A percentile compares a stretch with the other conserved stretches of the same genome.
phyloP scores from a whole-genome alignment of 2,329 filamentous ascomycete species.

The Tolypocladium endophyticum region DNA sequence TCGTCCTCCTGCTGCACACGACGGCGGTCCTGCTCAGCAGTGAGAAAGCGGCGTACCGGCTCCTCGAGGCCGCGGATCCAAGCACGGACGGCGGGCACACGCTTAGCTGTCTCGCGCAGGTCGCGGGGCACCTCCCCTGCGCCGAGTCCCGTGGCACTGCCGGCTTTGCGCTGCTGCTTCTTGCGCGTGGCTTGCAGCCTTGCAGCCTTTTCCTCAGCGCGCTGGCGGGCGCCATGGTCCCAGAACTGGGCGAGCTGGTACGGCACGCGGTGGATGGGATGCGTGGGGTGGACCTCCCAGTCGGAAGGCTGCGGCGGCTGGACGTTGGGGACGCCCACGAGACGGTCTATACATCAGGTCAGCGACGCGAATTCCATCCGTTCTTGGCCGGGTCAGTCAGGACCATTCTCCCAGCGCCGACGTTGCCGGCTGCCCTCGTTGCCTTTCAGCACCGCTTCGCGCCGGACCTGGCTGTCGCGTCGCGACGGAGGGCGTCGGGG shows the following conservation, averaged over 20 bases:
- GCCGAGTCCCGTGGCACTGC: conserved; percentile 31
- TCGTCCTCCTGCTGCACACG: conserved; percentile 7
- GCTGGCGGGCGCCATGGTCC: conserved; percentile 49
- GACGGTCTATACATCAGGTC: conserved; percentile 50
- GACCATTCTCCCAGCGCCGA: conserved; percentile 93
- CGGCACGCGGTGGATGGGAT: conserved; percentile 67
- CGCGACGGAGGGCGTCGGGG: conserved; percentile 35
- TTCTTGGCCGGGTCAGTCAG: conserved; percentile 23
- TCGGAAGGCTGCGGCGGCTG: conserved; percentile 74
- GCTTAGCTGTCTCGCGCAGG: conserved; percentile 71
- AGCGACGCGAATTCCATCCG: not conserved
- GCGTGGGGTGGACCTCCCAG: conserved; percentile 73
- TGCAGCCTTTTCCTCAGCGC: conserved; percentile 35
- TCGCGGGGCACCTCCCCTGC: conserved; percentile 63
- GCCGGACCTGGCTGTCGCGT: conserved; percentile 45
- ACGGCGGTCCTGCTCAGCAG: conserved; percentile 28
- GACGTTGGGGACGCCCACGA: conserved; percentile 77
- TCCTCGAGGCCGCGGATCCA: conserved; percentile 79
- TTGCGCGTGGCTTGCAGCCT: conserved; percentile 30
- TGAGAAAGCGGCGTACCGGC: conserved; percentile 68
- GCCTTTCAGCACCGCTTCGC: conserved; percentile 73
- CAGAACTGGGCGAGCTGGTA: conserved; percentile 84
- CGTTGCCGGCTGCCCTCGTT: conserved; percentile 83
- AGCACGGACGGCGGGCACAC: conserved; percentile 63
- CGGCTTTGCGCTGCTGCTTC: conserved; percentile 31